Conservation (phyloP, 2,329 filamentous ascomycete genomes). For the Lizonia empirigonia region DNA sequence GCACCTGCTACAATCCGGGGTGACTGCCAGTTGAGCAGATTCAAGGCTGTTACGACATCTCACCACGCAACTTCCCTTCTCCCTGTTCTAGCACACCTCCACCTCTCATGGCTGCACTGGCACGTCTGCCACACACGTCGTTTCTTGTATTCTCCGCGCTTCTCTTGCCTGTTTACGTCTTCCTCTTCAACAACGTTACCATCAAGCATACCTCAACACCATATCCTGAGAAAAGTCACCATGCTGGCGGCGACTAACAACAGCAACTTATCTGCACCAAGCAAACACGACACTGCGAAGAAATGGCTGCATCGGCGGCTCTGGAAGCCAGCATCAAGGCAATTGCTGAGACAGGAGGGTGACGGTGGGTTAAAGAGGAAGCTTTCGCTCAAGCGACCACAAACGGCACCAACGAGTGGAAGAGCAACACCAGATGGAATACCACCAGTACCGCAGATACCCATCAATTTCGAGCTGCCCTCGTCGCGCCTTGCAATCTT, state of each 20-base stretch:
- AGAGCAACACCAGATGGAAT: not conserved
- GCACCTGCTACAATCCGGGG: not conserved
- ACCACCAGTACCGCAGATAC: constrained; percentile 9
- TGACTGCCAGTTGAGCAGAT: constrained; percentile 6
- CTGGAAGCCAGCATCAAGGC: constrained; percentile 26
- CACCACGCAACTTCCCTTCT: not conserved
- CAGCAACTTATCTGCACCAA: constrained; percentile 14
- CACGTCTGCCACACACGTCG: not conserved
- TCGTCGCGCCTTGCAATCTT: constrained; percentile 15
- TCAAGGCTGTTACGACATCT: constrained; percentile 1
- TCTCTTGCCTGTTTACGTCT: not conserved
- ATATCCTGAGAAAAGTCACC: constrained; percentile 20
- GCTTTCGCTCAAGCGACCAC: constrained; percentile 26
- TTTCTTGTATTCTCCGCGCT: not conserved
- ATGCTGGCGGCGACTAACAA: constrained; percentile 32
- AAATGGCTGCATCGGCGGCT: constrained; percentile 37
- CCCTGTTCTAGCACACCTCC: not conserved
- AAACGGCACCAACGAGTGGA: constrained; percentile 32
- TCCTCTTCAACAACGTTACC: constrained; percentile 21
- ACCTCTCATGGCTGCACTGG: constrained; percentile 3
- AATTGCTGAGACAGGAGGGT: constrained; percentile 9
- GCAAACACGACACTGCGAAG: constrained; percentile 27
- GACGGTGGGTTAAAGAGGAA: constrained; percentile 7
- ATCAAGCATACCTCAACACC: constrained; percentile 21
- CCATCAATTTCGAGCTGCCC: constrained; percentile 16